These are phyloP conservation scores for Entomortierella parvispora DNA, from an alignment of 192 early-diverging fungal genomes.

Conservation along the genomic window DNA sequence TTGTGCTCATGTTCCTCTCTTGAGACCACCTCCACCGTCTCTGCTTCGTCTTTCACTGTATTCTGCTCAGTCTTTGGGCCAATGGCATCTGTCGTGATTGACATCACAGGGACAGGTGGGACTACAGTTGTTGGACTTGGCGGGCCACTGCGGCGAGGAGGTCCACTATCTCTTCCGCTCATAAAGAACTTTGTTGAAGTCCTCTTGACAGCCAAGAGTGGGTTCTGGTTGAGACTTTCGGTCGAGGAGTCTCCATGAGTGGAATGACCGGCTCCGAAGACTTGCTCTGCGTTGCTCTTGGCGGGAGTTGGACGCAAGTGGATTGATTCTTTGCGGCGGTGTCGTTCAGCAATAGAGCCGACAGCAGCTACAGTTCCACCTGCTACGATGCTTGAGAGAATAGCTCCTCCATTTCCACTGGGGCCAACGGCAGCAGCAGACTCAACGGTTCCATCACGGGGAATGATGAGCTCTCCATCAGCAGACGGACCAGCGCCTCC, in stretches of 20 bases:
- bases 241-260: slow-evolving; percentile 1
- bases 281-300: background rate
- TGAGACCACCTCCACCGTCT: background rate
- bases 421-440: slow-evolving; percentile 7
- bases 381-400: background rate
- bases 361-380: slow-evolving; percentile 8
- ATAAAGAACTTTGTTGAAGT: slow-evolving; percentile 45
- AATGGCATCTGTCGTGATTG: background rate
- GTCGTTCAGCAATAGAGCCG: slow-evolving; percentile 6
- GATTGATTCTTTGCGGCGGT: slow-evolving; percentile 23
- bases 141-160: slow-evolving; percentile 18
- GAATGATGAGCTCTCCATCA: background rate
- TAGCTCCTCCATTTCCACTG: background rate
- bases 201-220: slow-evolving; percentile 5
- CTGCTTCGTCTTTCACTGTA: background rate
- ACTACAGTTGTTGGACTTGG: background rate
- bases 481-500: background rate
- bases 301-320: background rate
- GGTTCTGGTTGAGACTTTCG: background rate
- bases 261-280: slow-evolving; percentile 2
- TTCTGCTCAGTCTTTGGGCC: slow-evolving; percentile 12
- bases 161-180: slow-evolving; percentile 23
- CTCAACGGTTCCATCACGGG: slow-evolving; percentile 4
- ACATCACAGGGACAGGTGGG: background rate
- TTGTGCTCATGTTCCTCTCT: slow-evolving; percentile 1